A percentile compares a stretch with the other conserved stretches of the same genome.
phyloP scores from a whole-genome alignment of 306 rosid genomes.

The Gillenia trifoliata region DNA sequence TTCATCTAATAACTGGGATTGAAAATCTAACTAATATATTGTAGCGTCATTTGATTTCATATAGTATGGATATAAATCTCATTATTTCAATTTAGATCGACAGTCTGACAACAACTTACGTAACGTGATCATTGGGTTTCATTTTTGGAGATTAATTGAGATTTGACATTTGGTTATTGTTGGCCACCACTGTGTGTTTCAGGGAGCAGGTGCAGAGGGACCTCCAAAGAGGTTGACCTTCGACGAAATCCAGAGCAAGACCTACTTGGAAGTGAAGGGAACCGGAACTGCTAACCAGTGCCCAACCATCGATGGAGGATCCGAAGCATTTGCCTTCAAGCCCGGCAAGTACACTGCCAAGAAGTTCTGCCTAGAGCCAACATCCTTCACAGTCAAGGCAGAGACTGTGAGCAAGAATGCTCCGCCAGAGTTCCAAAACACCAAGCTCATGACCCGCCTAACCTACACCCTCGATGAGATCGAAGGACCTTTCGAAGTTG shows the following conservation, averaged over 20 bases:
- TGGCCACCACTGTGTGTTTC: background rate
- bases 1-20: background rate
- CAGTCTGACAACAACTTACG: background rate
- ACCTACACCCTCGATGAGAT: constrained; percentile 97
- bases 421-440: constrained; percentile 79
- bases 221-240: constrained; percentile 76
- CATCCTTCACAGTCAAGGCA: constrained; percentile 94
- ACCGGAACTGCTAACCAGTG: constrained; percentile 96
- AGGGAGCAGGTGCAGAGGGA: constrained; percentile 97
- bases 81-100: background rate
- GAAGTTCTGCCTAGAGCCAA: constrained; percentile 85
- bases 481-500: constrained; percentile 88
- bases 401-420: constrained; percentile 83
- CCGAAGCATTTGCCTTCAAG: constrained; percentile 68
- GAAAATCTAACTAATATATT: background rate
- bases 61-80: background rate
- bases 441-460: constrained; percentile 96
- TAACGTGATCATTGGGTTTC: background rate
- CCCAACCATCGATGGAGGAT: constrained; percentile 87
- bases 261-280: constrained; percentile 90
- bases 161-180: background rate
- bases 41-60: background rate
- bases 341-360: constrained; percentile 75
- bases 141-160: background rate
- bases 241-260: constrained; percentile 95